Percentiles rank a stretch among this genome's conserved stretches.
phyloP scores from a whole-genome alignment of 768 basidiomycete genomes.

The Podaxis sp. region DNA sequence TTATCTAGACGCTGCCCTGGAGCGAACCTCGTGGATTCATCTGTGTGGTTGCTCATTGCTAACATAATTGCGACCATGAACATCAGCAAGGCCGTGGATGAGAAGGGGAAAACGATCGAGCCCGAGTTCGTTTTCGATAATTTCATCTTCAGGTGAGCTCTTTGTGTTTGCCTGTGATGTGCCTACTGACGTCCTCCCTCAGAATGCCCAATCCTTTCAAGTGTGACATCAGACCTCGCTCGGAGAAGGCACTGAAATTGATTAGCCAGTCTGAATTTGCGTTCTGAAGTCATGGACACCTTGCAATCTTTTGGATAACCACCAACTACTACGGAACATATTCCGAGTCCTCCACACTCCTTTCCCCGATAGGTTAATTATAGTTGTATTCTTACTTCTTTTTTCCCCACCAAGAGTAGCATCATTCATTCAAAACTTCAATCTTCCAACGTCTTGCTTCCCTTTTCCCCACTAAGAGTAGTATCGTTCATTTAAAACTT shows the following conservation, averaged over 20 bases:
- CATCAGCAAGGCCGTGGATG: constrained; percentile 50
- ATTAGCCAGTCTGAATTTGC: constrained; percentile 33
- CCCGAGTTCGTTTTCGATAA: constrained; percentile 58
- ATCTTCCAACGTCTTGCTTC: too few relatives aligned
- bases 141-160: constrained; percentile 56
- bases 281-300: not conserved
- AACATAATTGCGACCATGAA: constrained; percentile 59
- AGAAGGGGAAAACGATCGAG: constrained; percentile 43
- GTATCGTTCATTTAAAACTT: not conserved
- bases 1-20: constrained; percentile 60
- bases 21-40: constrained; percentile 58
- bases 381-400: not conserved
- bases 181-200: not conserved
- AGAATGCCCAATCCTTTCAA: constrained; percentile 50
- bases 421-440: not conserved
- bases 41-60: constrained; percentile 58
- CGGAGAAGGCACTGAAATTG: constrained; percentile 41
- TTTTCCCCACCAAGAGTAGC: not conserved
- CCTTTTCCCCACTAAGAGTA: not conserved
- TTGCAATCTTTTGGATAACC: not conserved
- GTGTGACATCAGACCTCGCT: constrained; percentile 51
- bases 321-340: not conserved
- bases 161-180: not conserved
- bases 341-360: not conserved
- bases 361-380: not conserved